These are phyloP conservation scores for Physocladia obscura DNA, from an alignment of 192 early-diverging fungal genomes.

Conservation along the genomic window DNA sequence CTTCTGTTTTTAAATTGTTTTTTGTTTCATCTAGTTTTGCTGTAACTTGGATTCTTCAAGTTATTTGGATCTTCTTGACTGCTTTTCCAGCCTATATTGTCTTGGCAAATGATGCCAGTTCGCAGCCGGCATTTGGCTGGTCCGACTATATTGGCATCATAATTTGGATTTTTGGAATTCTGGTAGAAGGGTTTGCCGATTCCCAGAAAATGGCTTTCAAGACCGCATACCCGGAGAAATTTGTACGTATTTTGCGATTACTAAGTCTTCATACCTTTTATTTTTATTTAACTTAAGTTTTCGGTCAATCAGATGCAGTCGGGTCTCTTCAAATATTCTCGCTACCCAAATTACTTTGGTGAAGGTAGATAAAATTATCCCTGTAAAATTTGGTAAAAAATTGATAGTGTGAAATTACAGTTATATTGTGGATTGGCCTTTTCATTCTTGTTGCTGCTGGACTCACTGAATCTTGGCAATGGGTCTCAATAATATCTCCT, in stretches of 20 bases:
- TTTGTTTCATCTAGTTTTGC: conserved; percentile 39
- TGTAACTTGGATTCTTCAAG: conserved; percentile 50
- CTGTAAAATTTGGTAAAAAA: too few relatives aligned
- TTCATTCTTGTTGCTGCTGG: conserved; percentile 48
- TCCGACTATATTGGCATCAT: conserved; percentile 45
- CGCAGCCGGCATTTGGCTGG: conserved; percentile 34
- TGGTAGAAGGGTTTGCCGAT: conserved; percentile 49
- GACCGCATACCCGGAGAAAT: neutral
- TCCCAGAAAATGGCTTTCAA: conserved; percentile 49
- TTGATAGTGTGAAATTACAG: too few relatives aligned
- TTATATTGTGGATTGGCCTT: conserved; percentile 57
- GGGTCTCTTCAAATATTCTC: conserved; percentile 46
- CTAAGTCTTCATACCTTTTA: neutral
- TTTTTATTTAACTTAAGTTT: neutral
- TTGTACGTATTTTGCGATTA: neutral
- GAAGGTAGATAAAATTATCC: too few relatives aligned
- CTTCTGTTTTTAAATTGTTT: too few relatives aligned
- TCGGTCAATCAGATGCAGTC: conserved; percentile 30
- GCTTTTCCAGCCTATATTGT: conserved; percentile 47
- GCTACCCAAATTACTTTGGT: conserved; percentile 58
- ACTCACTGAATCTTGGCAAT: conserved; percentile 50
- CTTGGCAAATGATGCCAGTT: conserved; percentile 19
- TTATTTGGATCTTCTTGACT: conserved; percentile 57
- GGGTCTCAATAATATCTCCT: conserved; percentile 46
- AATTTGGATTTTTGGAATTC: conserved; percentile 49